Conservation (phyloP, 2,329 filamentous ascomycete genomes). For the Colletotrichum spinosum region DNA sequence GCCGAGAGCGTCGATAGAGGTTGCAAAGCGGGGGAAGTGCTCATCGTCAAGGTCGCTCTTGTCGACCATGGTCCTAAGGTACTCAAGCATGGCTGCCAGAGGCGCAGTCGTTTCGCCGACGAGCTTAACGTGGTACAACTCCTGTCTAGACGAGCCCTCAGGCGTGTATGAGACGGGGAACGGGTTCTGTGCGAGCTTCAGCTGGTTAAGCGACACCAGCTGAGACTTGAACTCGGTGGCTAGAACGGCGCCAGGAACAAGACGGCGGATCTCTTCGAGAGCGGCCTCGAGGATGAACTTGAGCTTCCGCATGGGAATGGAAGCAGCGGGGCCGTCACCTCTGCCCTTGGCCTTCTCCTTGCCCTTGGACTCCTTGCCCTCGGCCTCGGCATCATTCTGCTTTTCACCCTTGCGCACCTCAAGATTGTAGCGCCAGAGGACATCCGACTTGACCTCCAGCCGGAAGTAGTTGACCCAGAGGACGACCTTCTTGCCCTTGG, state of each 20-base stretch:
- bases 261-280: slow-evolving; percentile 48
- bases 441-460: slow-evolving; percentile 51
- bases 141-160: slow-evolving; percentile 46
- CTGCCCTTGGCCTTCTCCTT: slow-evolving; percentile 25
- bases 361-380: slow-evolving; percentile 37
- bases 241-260: slow-evolving; percentile 45
- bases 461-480: slow-evolving; percentile 69
- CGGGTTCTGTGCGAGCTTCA: slow-evolving; percentile 49
- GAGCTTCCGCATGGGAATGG: slow-evolving; percentile 58
- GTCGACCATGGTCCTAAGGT: slow-evolving; percentile 57
- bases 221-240: slow-evolving; percentile 65
- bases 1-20: slow-evolving; percentile 63
- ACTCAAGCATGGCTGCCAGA: slow-evolving; percentile 56
- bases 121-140: slow-evolving; percentile 56
- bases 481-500: slow-evolving; percentile 52
- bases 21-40: slow-evolving; percentile 61
- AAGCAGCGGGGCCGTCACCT: slow-evolving; percentile 38
- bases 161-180: slow-evolving; percentile 49
- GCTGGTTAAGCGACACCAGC: slow-evolving; percentile 53
- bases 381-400: slow-evolving; percentile 30
- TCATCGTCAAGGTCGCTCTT: slow-evolving; percentile 46
- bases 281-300: slow-evolving; percentile 54
- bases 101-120: slow-evolving; percentile 51
- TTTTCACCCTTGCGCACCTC: slow-evolving; percentile 44
- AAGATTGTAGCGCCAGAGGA: slow-evolving; percentile 60